Evolutionary conservation across 129 eudicot species (phyloP), one percentile per base, ranked within the genome.

Genomic region (Silybum marianum): DNA sequence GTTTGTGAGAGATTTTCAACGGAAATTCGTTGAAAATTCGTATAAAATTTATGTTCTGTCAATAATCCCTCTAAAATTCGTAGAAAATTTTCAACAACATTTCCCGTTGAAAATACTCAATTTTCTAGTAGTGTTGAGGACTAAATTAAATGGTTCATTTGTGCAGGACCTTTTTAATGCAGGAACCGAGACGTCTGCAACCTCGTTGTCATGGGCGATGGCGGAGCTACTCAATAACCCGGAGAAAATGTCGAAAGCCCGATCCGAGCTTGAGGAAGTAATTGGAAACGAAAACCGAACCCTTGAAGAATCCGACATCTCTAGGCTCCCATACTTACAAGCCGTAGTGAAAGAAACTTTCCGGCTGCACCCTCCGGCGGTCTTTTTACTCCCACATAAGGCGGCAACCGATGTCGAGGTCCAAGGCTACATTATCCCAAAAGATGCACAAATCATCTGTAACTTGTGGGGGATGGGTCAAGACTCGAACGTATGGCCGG

Each of bases 161-260:
- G 18, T n/a, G n/a, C n/a, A 87, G 90, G 89, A 48, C 28, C 69
- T 86, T 39, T 80, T 86, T 63, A 14, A 65, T 7, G 90, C 86
- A 0, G 90, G 90, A 18, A 80, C 81, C 1, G 90, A 88, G 46
- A n/a, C n/a, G n/a, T n/a, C n/a, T n/a, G 86, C 90, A 34, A 71
- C 87, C 34, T 58, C 86, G 26, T 9, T 80, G 1, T 88, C 80
- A 69, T 32, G 36, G 36, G 36, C 36, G 6, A 32, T 32, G 6
- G 36, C 36, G 3, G 67, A 78, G 81, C 80, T 78, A 0, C 6
- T 86, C 6, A 72, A 84, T 12, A 77, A 66, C 16, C 72, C 66
- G 3, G 7, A 73, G 2, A 24, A 69, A 13, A 12, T 73, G 77
- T 4, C 24, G 24, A 73, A 18, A 4, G 77, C 38, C 22, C 65